These are phyloP conservation scores for Zostera marina DNA, from an alignment of 116 monocot genomes.

Conservation along the genomic window DNA sequence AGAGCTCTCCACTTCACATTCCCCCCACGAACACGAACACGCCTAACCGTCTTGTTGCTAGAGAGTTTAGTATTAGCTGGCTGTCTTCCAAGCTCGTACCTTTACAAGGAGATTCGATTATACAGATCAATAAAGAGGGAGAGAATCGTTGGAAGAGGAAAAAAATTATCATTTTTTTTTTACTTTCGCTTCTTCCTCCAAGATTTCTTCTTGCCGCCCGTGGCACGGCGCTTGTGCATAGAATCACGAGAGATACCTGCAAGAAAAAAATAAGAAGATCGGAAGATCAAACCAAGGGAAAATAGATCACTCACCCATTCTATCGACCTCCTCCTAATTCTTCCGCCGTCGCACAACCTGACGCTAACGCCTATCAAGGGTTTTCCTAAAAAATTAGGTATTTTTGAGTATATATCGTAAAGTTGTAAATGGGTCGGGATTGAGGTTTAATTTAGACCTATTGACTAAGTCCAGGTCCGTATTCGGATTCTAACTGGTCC, in stretches of 20 bases:
- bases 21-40: slow-evolving; percentile 46
- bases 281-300: not conserved
- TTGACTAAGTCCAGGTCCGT: too few species aligned
- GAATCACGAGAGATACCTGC: slow-evolving; percentile 75
- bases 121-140: not conserved
- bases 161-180: not conserved
- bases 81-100: slow-evolving; percentile 56
- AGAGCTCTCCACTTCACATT: slow-evolving; percentile 64
- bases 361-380: not conserved
- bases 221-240: slow-evolving; percentile 70
- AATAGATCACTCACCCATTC: too few species aligned
- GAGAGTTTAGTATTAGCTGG: slow-evolving; percentile 61
- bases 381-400: too few species aligned
- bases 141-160: not conserved
- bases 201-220: slow-evolving; percentile 69
- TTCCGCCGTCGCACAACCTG: not conserved
- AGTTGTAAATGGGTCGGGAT: too few species aligned
- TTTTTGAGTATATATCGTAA: too few species aligned
- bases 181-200: slow-evolving; percentile 83
- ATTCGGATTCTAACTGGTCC: too few species aligned
- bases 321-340: not conserved
- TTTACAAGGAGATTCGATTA: slow-evolving; percentile 1
- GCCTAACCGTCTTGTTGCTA: slow-evolving; percentile 56
- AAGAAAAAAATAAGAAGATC: not conserved
- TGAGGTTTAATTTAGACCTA: too few species aligned